A percentile compares a stretch with the other conserved stretches of the same genome.
These are phyloP conservation scores for Zea luxurians DNA, from an alignment of 176 grass and related monocot species.

Conservation along the genomic window DNA sequence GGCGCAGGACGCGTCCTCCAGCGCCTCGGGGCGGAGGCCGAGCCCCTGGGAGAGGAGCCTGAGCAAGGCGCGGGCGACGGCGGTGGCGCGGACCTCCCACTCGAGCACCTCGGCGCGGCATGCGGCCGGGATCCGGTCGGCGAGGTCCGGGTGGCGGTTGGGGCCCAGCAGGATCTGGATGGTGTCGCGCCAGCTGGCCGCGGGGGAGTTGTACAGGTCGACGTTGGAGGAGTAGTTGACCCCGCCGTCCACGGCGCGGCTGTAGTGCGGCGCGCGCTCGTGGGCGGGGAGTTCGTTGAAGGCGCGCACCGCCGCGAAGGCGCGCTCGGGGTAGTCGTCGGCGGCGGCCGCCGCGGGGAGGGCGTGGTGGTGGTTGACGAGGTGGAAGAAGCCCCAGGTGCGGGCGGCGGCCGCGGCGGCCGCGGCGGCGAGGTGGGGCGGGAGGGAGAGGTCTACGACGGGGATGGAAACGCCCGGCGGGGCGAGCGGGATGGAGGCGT, in stretches of 20 bases:
- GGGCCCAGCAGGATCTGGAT: conserved; percentile 59
- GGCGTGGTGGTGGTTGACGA: conserved; percentile 54
- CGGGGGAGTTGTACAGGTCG: conserved; percentile 60
- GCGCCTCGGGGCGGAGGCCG: conserved; percentile 2
- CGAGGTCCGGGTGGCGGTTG: conserved; percentile 29
- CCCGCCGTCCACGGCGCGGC: conserved; percentile 47
- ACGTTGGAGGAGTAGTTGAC: conserved; percentile 84
- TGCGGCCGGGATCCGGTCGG: conserved; percentile 47
- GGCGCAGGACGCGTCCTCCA: conserved; percentile 46
- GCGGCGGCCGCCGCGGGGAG: background rate
- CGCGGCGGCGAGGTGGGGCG: conserved; percentile 30
- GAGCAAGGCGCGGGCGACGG: conserved; percentile 45
- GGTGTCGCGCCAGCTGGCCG: conserved; percentile 95
- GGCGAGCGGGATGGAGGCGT: conserved; percentile 29
- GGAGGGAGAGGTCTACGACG: conserved; percentile 55
- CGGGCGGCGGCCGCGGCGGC: conserved; percentile 49
- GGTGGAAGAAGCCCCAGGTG: conserved; percentile 84
- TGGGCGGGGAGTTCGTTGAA: conserved; percentile 67
- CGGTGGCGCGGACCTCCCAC: conserved; percentile 56
- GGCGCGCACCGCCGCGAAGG: conserved; percentile 64
- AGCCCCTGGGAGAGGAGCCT: conserved; percentile 67
- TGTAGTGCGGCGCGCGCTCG: conserved; percentile 64
- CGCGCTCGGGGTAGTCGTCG: conserved; percentile 27
- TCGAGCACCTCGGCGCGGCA: conserved; percentile 59
- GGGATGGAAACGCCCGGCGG: conserved; percentile 42